Evolutionary conservation across 306 rosid genomes (phyloP), one percentile per base, ranked within the genome.

Genomic region (Quercus alba): DNA sequence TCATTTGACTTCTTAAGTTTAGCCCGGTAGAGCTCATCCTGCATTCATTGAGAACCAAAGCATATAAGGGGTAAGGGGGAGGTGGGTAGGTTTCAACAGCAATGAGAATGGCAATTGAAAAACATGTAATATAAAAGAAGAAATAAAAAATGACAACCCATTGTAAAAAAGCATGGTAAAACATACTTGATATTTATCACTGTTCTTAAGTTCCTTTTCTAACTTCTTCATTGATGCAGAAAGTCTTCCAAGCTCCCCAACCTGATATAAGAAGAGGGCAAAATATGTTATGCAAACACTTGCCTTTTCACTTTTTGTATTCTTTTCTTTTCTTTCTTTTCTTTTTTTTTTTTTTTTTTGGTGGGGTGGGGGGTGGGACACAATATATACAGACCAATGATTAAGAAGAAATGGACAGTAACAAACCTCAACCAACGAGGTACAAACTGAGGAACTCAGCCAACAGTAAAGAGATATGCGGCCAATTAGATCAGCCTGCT

Each of bases 241-340:
- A 77, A 95, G 89, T 87, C 99, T 91, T 83, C 99, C 98, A 5
- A 95, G 82, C 91, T 95, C 99, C 58, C 99, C 99, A 49, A 90
- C 80, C 99, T 95, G 82, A 87, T 14, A 75, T 73, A 73, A 7
- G 78, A 78, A 66, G 66, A 3, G 30, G 49, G 55, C 58, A 67
- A 49, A 70, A 83, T 51, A 79, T 33, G 41, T 30, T 56, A 64
- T 58, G 67, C 71, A 73, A 58, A 77, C 64, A 82, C 75, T 51
- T 8, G 46, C 46, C 46, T 41, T 41, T 41, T 41, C 46, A 41
- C 12, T 41, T 41, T 41, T 41, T 41, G 46, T 41, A 41, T 41
- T 38, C 10, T 38, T 38, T 38, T 6, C 9, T 35, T 35, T 6
- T 4, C 1, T 31, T 38, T 2, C 0, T 38, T 35, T 6, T 6